Evolutionary conservation across 805 yeast genomes (phyloP).

Genomic region (Starmerella sirachaensis): DNA sequence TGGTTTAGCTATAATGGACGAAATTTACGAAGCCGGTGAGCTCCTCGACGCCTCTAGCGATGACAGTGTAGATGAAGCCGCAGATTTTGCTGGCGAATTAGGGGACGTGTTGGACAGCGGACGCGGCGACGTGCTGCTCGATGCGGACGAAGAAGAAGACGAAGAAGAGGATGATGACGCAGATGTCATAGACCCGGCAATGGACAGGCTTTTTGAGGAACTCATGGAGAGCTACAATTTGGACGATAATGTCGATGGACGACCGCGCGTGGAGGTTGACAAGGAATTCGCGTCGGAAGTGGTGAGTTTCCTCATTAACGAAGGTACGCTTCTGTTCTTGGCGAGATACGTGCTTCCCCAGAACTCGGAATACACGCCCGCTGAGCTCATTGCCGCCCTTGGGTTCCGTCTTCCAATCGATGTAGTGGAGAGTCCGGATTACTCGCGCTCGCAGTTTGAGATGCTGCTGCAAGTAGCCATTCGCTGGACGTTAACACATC

Average conservation of each 20-base stretch:
- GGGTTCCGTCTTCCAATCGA: slow-evolving; percentile 41
- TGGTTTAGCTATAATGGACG: slow-evolving; percentile 2
- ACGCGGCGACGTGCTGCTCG: slow-evolving; percentile 31
- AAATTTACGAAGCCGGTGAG: slow-evolving; percentile 7
- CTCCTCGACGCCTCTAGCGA: not conserved
- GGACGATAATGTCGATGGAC: slow-evolving; percentile 12
- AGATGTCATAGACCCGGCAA: slow-evolving; percentile 8
- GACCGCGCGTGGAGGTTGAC: slow-evolving; percentile 22
- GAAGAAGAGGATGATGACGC: slow-evolving; percentile 19
- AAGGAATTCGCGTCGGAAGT: slow-evolving; percentile 37
- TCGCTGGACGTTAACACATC: slow-evolving; percentile 16
- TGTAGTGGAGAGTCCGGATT: slow-evolving; percentile 14
- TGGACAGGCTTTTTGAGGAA: slow-evolving; percentile 18
- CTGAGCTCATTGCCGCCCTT: slow-evolving; percentile 42
- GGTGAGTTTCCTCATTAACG: slow-evolving; percentile 41
- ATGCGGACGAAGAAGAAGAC: slow-evolving; percentile 22
- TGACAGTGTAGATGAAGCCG: not conserved
- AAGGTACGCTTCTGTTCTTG: slow-evolving; percentile 52
- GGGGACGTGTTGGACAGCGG: slow-evolving; percentile 37
- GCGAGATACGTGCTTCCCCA: slow-evolving; percentile 51
- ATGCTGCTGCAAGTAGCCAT: slow-evolving; percentile 22
- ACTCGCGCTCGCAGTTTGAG: slow-evolving; percentile 17
- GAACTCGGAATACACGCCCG: slow-evolving; percentile 33
- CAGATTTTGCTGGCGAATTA: not conserved
- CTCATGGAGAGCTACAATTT: slow-evolving; percentile 22